Conservation (phyloP, 2,329 filamentous ascomycete species). For the Ramularia collo-cygni region DNA sequence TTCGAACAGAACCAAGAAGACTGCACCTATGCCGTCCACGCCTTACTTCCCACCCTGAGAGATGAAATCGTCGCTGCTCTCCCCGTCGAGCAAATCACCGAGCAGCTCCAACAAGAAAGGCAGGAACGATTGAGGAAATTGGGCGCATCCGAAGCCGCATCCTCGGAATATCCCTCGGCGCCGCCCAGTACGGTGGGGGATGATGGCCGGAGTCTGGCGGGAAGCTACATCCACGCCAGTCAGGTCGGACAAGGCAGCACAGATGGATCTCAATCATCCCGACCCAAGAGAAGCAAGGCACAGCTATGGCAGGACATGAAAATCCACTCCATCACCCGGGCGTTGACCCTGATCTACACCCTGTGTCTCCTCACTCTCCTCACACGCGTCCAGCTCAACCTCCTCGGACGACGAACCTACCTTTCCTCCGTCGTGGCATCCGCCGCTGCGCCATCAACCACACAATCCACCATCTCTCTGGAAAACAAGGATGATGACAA, state of each 20-base stretch:
- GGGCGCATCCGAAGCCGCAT: conserved; percentile 49
- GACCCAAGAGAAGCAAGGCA: conserved; percentile 71
- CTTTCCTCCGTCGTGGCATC: conserved; percentile 90
- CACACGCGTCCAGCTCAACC: conserved; percentile 92
- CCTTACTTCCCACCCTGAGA: conserved; percentile 83
- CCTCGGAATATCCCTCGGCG: conserved; percentile 51
- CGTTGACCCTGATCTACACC: conserved; percentile 88
- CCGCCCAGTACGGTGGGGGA: conserved; percentile 71
- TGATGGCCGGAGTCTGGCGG: conserved; percentile 69
- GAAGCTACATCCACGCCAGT: conserved; percentile 75
- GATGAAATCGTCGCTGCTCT: conserved; percentile 81
- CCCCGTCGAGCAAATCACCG: conserved; percentile 85
- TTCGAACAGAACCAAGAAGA: conserved; percentile 99
- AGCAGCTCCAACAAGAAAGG: conserved; percentile 92
- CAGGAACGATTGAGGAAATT: conserved; percentile 52
- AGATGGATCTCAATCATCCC: conserved; percentile 38
- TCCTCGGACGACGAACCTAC: conserved; percentile 90
- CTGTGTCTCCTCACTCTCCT: conserved; percentile 82
- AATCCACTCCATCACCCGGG: conserved; percentile 84
- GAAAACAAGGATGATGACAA: conserved; percentile 92
- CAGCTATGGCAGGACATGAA: conserved; percentile 98
- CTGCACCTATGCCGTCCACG: conserved; percentile 96
- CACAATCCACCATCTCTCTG: conserved; percentile 71
- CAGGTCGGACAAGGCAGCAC: conserved; percentile 53
- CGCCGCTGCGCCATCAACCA: conserved; percentile 59